These are phyloP conservation scores for Silybum marianum DNA, from an alignment of 129 eudicot genomes.

Conservation along the genomic window DNA sequence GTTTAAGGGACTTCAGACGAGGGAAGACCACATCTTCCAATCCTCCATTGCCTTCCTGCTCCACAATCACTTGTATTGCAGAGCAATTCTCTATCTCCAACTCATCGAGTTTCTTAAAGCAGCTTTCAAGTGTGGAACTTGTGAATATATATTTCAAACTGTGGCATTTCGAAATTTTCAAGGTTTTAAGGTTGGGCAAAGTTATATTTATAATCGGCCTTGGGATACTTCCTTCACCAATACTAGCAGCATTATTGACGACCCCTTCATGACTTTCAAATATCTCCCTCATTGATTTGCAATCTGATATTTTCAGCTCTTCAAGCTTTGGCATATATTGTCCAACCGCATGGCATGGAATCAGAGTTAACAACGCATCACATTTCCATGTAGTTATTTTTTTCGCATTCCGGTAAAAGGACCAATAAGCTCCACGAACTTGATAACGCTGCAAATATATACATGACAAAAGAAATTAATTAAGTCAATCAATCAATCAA, in stretches of 20 bases:
- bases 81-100: neutral
- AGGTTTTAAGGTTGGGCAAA: neutral
- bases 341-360: constrained; percentile 3
- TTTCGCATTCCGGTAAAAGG: neutral
- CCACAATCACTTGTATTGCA: neutral
- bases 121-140: neutral
- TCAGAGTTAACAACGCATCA: neutral
- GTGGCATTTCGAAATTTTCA: neutral
- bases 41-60: neutral
- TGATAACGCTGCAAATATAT: neutral
- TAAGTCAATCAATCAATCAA: neutral
- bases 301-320: neutral
- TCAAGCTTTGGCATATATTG: neutral
- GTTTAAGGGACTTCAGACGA: neutral
- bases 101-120: neutral
- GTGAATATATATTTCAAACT: neutral
- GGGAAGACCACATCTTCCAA: neutral
- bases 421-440: neutral
- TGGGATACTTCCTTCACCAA: neutral
- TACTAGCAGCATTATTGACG: neutral
- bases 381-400: neutral
- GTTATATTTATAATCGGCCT: neutral
- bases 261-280: neutral
- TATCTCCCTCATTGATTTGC: neutral
- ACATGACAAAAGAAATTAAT: neutral